Evolutionary conservation across 345 rosid genomes (phyloP).

Genomic region (Ceriops decandra): DNA sequence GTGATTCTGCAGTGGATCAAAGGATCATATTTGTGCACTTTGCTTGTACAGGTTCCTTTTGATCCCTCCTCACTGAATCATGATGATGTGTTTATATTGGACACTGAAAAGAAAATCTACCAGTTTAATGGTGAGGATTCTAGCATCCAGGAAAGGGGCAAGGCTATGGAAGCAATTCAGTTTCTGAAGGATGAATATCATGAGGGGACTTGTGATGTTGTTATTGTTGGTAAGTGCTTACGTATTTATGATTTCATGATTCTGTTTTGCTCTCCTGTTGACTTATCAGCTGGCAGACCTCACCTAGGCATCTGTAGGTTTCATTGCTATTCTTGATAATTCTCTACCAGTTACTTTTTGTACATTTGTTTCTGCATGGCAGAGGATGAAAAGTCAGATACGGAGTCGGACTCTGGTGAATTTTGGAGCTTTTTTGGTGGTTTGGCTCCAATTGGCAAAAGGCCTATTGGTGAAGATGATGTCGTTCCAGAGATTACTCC

Average conservation of each 20-base stretch:
- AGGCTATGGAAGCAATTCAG: slow-evolving; percentile 92
- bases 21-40: slow-evolving; percentile 22
- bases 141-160: slow-evolving; percentile 95
- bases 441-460: slow-evolving; percentile 92
- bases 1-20: slow-evolving; percentile 6
- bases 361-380: slow-evolving; percentile 23
- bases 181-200: slow-evolving; percentile 85
- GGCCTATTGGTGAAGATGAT: slow-evolving; percentile 75
- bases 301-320: background rate
- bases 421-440: slow-evolving; percentile 94
- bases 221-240: slow-evolving; percentile 65
- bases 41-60: slow-evolving; percentile 72
- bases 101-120: slow-evolving; percentile 72
- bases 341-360: slow-evolving; percentile 12
- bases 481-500: slow-evolving; percentile 59
- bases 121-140: slow-evolving; percentile 98
- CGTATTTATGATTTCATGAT: slow-evolving; percentile 9
- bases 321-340: slow-evolving; percentile 1
- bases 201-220: slow-evolving; percentile 72
- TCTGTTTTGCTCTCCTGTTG: background rate
- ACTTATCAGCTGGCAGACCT: background rate
- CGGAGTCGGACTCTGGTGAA: slow-evolving; percentile 90
- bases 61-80: slow-evolving; percentile 91
- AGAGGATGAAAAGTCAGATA: slow-evolving; percentile 90
- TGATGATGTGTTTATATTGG: slow-evolving; percentile 95